Evolutionary conservation across 495 filamentous ascomycete genomes (phyloP).

Genomic region (Neurospora intermedia): DNA sequence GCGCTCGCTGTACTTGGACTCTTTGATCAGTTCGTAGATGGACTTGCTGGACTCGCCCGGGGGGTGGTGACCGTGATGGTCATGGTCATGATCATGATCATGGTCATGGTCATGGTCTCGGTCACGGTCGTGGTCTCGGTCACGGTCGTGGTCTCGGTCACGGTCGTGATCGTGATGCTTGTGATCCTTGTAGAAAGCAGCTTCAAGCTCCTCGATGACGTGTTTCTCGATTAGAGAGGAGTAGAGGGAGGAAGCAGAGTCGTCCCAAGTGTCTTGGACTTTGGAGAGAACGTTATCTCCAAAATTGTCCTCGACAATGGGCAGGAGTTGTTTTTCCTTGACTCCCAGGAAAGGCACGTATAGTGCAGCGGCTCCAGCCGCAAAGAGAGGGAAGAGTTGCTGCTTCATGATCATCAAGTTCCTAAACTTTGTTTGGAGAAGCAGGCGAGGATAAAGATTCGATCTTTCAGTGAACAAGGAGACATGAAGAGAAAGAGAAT

Average conservation of each 20-base stretch:
- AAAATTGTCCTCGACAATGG: constrained; percentile 43
- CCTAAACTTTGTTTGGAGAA: neutral
- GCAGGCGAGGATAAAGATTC: neutral
- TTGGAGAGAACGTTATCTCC: constrained; percentile 19
- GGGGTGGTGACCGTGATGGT: constrained; percentile 13
- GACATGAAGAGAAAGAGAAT: neutral
- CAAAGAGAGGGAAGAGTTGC: constrained; percentile 35
- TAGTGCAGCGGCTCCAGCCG: constrained; percentile 37
- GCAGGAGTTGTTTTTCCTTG: constrained; percentile 31
- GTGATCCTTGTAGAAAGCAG: constrained; percentile 16
- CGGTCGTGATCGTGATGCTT: constrained; percentile 22
- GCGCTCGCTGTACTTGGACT: constrained; percentile 63
- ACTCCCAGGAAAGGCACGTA: neutral
- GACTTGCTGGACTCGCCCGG: constrained; percentile 46
- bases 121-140: neutral
- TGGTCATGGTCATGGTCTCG: neutral
- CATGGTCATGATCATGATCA: neutral
- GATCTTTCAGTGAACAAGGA: neutral
- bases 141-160: neutral
- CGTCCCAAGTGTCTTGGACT: constrained; percentile 12
- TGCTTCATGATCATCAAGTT: constrained; percentile 25
- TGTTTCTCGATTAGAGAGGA: constrained; percentile 5
- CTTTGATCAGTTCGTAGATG: constrained; percentile 64
- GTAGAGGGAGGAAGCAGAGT: constrained; percentile 8
- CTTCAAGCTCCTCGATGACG: constrained; percentile 5